phyloP scores from a whole-genome alignment of 306 rosid genomes.

The Oxytropis ochrocephala region DNA sequence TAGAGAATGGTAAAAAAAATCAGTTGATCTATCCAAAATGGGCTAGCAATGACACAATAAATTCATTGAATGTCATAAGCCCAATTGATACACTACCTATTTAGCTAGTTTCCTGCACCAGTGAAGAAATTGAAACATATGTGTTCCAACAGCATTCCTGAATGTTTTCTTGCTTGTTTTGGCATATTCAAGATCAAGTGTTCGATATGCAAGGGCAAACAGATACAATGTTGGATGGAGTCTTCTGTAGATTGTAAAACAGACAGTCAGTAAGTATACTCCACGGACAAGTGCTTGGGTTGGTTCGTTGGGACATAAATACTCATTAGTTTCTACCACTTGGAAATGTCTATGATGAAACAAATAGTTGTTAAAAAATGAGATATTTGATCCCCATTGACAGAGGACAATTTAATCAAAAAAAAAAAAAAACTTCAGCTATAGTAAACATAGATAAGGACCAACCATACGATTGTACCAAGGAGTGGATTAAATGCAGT shows the following conservation, averaged over 20 bases:
- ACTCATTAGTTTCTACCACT: background rate
- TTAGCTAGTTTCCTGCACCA: conserved; percentile 79
- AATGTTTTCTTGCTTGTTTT: conserved; percentile 51
- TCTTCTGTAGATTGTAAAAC: conserved; percentile 57
- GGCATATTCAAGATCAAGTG: conserved; percentile 85
- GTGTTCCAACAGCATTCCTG: conserved; percentile 42
- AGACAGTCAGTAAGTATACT: conserved; percentile 23
- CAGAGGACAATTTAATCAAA: background rate
- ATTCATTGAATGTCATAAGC: background rate
- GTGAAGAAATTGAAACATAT: conserved; percentile 46
- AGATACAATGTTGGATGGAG: conserved; percentile 95
- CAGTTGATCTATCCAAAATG: conserved; percentile 7
- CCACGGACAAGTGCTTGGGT: conserved; percentile 7
- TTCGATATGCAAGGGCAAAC: conserved; percentile 84
- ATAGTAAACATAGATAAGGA: background rate
- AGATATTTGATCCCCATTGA: conserved; percentile 4
- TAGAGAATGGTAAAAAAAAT: background rate
- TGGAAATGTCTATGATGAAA: background rate
- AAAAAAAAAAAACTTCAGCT: background rate
- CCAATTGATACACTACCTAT: conserved; percentile 17
- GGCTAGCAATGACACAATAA: background rate
- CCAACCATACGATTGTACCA: background rate
- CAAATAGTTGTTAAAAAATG: background rate
- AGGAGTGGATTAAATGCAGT: background rate
- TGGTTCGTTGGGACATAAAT: background rate